Evolutionary conservation across 768 basidiomycete genomes (phyloP), one percentile per base, ranked within the genome.

Genomic region (Suillus brevipes): DNA sequence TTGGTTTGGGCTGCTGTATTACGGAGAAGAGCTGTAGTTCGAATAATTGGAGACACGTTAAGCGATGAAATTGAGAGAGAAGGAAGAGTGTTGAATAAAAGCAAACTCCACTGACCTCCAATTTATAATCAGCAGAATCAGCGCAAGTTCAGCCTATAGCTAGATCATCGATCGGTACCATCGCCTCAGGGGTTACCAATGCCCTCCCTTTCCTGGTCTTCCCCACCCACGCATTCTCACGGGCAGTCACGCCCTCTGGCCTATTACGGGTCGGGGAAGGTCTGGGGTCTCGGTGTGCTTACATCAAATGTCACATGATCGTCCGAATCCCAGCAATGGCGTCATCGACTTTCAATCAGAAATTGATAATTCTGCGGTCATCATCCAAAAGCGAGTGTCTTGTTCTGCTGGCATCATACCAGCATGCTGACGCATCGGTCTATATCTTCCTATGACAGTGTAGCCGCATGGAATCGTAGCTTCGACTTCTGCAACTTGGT

Each of bases 141-240:
- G 34, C 25, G n/a, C 43, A 14, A 6, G 31, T 28, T 3, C 28
- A 4, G 31, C 0, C 42, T 43, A n/a, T n/a, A 9, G 34, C 36
- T 52, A 43, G 52, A 31, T 42, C 16, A 52, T 64, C 28, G 28
- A 10, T 52, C 50, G 50, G 49, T 40, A 23, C 40, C 43, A 55
- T 31, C 10, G 18, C 9, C 49, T 40, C 38, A 20, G 40, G 10
- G 64, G 61, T 65, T 60, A 36, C 7, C 64, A 60, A 60, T 66
- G 59, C 6, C 31, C 53, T 73, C 66, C 75, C 74, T 69, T 70
- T 75, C n/a, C 10, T 6, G 64, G 75, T 63, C 60, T 43, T 63
- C 8, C 0, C 18, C 47, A 66, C 75, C n/a, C 73, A 75, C 73
- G 74, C 68, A 50, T 52, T 70, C 58, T 18, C 74, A 74, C 71